phyloP scores from a whole-genome alignment of 176 grass and related monocot species.

The Canna indica region DNA sequence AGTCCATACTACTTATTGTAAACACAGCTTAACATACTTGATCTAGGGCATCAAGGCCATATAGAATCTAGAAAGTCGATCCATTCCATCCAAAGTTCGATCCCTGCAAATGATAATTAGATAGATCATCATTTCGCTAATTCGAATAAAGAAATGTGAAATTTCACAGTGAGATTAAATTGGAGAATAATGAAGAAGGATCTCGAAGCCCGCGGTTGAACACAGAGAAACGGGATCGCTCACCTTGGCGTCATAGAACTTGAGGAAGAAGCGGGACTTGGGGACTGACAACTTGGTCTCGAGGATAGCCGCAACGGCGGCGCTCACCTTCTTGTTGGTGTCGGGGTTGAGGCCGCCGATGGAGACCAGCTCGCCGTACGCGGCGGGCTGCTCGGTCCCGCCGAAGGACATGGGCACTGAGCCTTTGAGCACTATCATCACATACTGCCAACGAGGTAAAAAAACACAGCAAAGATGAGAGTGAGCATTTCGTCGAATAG shows the following conservation, averaged over 20 bases:
- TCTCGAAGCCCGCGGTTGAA: background rate
- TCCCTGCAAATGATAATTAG: conserved; percentile 7
- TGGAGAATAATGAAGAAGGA: background rate
- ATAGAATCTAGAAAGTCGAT: conserved; percentile 13
- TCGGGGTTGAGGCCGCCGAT: conserved; percentile 31
- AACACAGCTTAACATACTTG: background rate
- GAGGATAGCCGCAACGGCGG: conserved; percentile 27
- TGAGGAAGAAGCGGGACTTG: conserved; percentile 36
- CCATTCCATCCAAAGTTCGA: conserved; percentile 26
- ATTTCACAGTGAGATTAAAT: background rate
- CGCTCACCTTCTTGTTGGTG: conserved; percentile 39
- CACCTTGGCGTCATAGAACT: conserved; percentile 45
- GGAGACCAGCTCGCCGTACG: conserved; percentile 40
- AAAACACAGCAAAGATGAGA: background rate
- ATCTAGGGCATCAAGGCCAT: background rate
- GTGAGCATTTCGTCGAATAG: background rate
- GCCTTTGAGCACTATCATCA: conserved; percentile 42
- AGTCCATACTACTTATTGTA: background rate
- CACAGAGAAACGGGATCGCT: background rate
- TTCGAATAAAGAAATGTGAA: background rate
- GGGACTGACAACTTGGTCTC: conserved; percentile 37
- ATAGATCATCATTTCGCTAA: background rate
- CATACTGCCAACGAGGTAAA: conserved; percentile 27
- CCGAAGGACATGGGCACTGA: conserved; percentile 38
- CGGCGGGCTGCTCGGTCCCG: conserved; percentile 34